phyloP scores from a whole-genome alignment of 371 early-diverging fungal species.

The Rhizopus microsporus region DNA sequence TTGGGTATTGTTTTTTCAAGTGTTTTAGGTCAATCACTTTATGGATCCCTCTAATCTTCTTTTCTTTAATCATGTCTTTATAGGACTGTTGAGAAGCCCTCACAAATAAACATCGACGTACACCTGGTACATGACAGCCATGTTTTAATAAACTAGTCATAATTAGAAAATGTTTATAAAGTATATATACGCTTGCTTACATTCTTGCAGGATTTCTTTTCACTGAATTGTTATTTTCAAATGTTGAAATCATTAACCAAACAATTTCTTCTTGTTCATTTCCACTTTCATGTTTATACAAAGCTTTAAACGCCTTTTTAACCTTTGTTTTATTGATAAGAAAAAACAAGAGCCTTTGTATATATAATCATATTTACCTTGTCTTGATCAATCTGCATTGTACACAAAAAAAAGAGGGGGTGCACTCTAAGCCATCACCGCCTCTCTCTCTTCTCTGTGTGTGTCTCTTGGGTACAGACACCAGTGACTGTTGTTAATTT shows the following conservation, averaged over 20 bases:
- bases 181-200: constrained; percentile 19
- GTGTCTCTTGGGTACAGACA: constrained; percentile 1
- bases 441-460: neutral
- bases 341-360: neutral
- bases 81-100: constrained; percentile 80
- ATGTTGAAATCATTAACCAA: constrained; percentile 45
- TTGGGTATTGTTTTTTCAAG: constrained; percentile 71
- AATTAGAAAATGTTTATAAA: neutral
- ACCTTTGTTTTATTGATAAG: constrained; percentile 21
- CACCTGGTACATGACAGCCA: constrained; percentile 36
- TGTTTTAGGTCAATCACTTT: constrained; percentile 83
- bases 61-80: constrained; percentile 67
- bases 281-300: constrained; percentile 33
- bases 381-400: constrained; percentile 18
- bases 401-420: constrained; percentile 5
- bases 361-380: constrained; percentile 12
- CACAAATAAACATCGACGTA: constrained; percentile 77
- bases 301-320: constrained; percentile 35
- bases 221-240: constrained; percentile 17
- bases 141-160: constrained; percentile 42
- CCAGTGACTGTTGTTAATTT: constrained; percentile 2
- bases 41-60: constrained; percentile 59
- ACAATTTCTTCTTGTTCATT: constrained; percentile 27
- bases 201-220: constrained; percentile 34
- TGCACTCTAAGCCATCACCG: constrained; percentile 18